Evolutionary conservation across 352 stramenopile species (phyloP).

Genomic region (Globisporangium ultimum): DNA sequence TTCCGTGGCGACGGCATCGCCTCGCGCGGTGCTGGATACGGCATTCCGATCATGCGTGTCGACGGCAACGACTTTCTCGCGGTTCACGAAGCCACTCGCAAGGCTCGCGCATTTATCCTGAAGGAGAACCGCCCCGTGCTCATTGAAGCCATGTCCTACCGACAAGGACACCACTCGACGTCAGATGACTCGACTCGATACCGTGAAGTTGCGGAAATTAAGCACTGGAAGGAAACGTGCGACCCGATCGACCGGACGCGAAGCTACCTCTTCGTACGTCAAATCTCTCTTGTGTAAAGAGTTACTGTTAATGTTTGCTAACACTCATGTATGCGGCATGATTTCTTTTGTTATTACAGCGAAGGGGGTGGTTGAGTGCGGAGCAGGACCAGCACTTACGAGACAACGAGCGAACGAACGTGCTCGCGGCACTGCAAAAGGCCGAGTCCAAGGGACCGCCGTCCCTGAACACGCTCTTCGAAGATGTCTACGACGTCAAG

Average conservation of each 20-base stretch:
- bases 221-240: constrained; percentile 86
- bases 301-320: neutral
- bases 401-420: constrained; percentile 87
- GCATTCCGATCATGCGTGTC: constrained; percentile 95
- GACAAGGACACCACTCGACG: constrained; percentile 97
- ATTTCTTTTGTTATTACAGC: constrained; percentile 8
- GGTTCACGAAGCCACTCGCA: constrained; percentile 90
- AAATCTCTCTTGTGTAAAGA: neutral
- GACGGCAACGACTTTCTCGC: constrained; percentile 98
- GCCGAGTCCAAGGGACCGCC: constrained; percentile 91
- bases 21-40: constrained; percentile 92
- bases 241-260: constrained; percentile 91
- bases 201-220: constrained; percentile 91
- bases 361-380: constrained; percentile 87
- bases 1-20: constrained; percentile 97
- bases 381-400: constrained; percentile 78
- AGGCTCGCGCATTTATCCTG: constrained; percentile 90
- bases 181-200: constrained; percentile 98
- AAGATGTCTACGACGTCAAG: constrained; percentile 97
- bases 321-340: neutral
- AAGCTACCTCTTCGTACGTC: constrained; percentile 84
- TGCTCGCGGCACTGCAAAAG: constrained; percentile 77
- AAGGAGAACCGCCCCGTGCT: constrained; percentile 90
- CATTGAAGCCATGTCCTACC: constrained; percentile 98
- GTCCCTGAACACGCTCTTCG: constrained; percentile 91